These are phyloP conservation scores for Acanthamoeba healyi DNA, from an alignment of 208 protist species.

Conservation along the genomic window DNA sequence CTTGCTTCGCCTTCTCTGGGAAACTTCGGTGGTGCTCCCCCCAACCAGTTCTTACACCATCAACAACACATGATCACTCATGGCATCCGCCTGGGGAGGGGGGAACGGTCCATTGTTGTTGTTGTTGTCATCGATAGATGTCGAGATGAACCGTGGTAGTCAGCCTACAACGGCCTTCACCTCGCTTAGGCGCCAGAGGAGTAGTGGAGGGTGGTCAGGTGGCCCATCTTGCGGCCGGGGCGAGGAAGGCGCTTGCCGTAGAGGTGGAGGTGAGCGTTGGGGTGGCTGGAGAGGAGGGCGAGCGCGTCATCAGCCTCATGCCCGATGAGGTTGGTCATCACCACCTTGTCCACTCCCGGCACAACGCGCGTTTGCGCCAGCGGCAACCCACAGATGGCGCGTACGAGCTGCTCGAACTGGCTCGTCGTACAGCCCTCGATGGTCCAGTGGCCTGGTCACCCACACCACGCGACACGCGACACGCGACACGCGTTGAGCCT, in stretches of 20 bases:
- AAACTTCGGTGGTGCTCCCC: no score
- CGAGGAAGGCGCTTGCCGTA: slow-evolving; percentile 88
- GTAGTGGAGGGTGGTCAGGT: slow-evolving; percentile 86
- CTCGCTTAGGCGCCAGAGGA: no score
- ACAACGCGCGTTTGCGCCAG: slow-evolving; percentile 81
- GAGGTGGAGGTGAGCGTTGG: slow-evolving; percentile 76
- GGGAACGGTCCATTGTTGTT: no score
- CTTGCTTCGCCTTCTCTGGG: no score
- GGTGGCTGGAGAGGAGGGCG: slow-evolving; percentile 52
- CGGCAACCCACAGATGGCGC: slow-evolving; percentile 87
- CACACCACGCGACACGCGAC: not conserved
- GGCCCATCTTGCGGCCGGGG: slow-evolving; percentile 90
- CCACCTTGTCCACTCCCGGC: slow-evolving; percentile 65
- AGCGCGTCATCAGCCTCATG: slow-evolving; percentile 73
- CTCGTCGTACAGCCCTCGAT: slow-evolving; percentile 87
- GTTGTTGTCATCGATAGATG: no score
- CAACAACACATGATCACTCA: no score
- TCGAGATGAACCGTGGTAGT: no score
- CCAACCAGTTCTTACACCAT: no score
- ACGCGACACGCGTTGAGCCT: not conserved
- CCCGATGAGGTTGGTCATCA: slow-evolving; percentile 91
- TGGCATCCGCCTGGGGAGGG: no score
- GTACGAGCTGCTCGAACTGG: slow-evolving; percentile 91
- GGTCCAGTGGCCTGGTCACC: slow-evolving; percentile 86
- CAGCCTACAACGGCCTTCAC: no score